Evolutionary conservation across 1,284 basidiomycete genomes (phyloP).

Genomic region (Boletellus dicymbophilus): DNA sequence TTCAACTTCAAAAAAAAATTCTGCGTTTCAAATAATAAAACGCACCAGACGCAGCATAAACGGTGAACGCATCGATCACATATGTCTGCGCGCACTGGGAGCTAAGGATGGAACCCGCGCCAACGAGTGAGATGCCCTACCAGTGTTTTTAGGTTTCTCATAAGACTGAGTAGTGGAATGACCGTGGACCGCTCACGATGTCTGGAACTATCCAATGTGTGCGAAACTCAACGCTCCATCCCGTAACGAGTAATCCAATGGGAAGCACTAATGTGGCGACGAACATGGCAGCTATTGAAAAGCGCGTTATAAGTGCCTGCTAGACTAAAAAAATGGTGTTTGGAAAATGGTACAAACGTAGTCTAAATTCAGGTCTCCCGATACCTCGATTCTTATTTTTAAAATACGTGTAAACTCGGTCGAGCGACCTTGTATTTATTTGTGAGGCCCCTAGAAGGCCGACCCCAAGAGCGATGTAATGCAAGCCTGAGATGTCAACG

Average conservation of each 20-base stretch:
- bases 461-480: conserved; percentile 56
- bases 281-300: conserved; percentile 54
- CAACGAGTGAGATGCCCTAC: conserved; percentile 55
- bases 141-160: no score
- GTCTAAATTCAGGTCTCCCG: conserved; percentile 50
- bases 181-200: conserved; percentile 44
- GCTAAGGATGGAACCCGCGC: conserved; percentile 45
- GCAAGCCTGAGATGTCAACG: conserved; percentile 58
- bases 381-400: conserved; percentile 43
- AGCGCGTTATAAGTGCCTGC: conserved; percentile 2
- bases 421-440: conserved; percentile 47
- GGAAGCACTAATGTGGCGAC: conserved; percentile 56
- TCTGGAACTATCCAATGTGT: conserved; percentile 71
- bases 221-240: conserved; percentile 60
- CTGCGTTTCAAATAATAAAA: background rate
- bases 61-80: conserved; percentile 55
- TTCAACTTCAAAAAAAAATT: background rate
- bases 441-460: conserved; percentile 47
- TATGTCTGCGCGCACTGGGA: conserved; percentile 54
- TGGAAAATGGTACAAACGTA: conserved; percentile 26
- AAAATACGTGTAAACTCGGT: conserved; percentile 47
- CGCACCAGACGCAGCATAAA: conserved; percentile 52
- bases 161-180: no score
- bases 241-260: conserved; percentile 60
- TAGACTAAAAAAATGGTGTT: no score